Conservation (phyloP, 352 stramenopile species). For the Pythium graminicola region DNA sequence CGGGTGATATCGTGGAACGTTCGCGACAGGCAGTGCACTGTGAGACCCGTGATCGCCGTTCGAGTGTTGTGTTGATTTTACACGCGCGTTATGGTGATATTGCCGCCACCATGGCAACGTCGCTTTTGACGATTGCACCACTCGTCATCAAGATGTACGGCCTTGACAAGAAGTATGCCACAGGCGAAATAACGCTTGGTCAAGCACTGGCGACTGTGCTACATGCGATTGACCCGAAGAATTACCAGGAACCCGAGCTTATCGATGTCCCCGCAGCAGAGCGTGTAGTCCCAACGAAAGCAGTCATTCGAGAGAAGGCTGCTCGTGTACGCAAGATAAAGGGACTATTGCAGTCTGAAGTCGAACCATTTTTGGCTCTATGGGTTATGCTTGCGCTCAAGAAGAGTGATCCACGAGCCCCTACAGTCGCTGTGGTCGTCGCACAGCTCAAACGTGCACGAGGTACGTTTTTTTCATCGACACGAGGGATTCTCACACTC, state of each 20-base stretch:
- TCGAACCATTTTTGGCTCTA: constrained; percentile 3
- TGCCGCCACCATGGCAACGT: constrained; percentile 21
- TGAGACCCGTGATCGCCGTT: constrained; percentile 1
- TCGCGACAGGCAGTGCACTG: constrained; percentile 27
- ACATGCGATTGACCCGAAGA: neutral
- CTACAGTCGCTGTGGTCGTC: neutral
- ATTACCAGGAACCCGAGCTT: neutral
- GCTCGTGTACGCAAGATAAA: constrained; percentile 1
- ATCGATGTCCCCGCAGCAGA: neutral
- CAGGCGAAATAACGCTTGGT: neutral
- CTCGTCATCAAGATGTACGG: constrained; percentile 7
- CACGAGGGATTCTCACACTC: neutral
- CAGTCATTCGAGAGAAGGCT: neutral
- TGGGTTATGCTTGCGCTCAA: constrained; percentile 11
- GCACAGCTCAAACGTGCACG: neutral
- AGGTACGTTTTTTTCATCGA: neutral
- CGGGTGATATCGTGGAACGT: constrained; percentile 19
- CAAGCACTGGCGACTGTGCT: neutral
- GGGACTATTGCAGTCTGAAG: constrained; percentile 6
- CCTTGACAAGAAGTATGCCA: neutral
- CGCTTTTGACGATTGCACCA: constrained; percentile 17
- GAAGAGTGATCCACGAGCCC: neutral
- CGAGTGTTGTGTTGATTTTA: constrained; percentile 28
- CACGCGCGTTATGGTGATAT: constrained; percentile 31
- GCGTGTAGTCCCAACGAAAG: neutral